phyloP scores from a whole-genome alignment of 495 filamentous ascomycete genomes.

The Evernia prunastri region DNA sequence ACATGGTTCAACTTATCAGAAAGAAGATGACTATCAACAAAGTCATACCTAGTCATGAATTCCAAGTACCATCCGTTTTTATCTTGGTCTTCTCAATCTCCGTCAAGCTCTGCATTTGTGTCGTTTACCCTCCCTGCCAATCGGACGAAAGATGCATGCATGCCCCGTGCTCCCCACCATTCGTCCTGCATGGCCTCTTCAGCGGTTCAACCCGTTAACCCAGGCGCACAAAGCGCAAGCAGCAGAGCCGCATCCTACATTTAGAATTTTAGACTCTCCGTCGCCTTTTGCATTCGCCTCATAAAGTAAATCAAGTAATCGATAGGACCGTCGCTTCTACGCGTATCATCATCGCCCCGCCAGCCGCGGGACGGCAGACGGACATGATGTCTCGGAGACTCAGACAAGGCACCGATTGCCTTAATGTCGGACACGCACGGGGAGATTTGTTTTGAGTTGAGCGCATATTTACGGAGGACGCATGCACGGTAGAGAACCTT shows the following conservation, averaged over 20 bases:
- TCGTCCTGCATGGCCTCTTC: neutral
- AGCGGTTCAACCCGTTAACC: too few relatives aligned
- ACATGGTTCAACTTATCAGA: neutral
- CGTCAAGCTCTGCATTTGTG: neutral
- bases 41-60: neutral
- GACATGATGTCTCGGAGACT: neutral
- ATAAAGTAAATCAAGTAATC: too few relatives aligned
- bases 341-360: neutral
- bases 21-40: neutral
- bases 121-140: neutral
- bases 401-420: neutral
- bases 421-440: neutral
- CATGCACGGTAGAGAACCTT: neutral
- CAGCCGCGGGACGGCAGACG: neutral
- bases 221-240: slow-evolving; percentile 5
- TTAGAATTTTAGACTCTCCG: neutral
- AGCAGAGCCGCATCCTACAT: slow-evolving; percentile 1
- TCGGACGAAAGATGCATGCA: neutral
- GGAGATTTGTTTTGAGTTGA: neutral
- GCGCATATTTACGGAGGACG: neutral
- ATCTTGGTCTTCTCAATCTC: neutral
- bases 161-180: neutral
- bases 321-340: slow-evolving; percentile 2
- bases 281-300: neutral
- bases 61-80: neutral